Evolutionary conservation across 768 basidiomycete genomes (phyloP).

Genomic region (Tulasnella sp.): DNA sequence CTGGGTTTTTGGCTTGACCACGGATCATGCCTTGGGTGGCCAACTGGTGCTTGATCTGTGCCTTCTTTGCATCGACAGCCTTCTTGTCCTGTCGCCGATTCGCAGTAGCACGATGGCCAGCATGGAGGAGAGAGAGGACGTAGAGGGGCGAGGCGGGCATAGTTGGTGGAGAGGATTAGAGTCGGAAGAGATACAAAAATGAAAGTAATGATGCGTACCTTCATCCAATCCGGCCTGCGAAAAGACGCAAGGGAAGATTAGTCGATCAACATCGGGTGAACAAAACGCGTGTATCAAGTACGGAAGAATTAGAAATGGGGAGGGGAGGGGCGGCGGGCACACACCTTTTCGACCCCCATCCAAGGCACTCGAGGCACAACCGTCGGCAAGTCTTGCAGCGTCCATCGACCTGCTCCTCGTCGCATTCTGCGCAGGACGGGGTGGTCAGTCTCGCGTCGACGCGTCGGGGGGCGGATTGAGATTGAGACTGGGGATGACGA

Average conservation of each 20-base stretch:
- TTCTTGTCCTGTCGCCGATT: conserved; percentile 12
- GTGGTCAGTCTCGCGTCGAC: too few relatives aligned
- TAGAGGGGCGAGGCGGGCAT: background rate
- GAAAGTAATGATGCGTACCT: conserved; percentile 2
- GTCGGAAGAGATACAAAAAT: background rate
- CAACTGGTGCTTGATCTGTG: conserved; percentile 18
- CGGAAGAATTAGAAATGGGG: background rate
- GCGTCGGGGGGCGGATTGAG: background rate
- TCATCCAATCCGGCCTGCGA: conserved; percentile 17
- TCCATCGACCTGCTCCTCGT: conserved; percentile 17
- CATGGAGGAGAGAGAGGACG: background rate
- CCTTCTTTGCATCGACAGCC: conserved; percentile 11
- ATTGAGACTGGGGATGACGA: conserved; percentile 2
- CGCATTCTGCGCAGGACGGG: conserved; percentile 16
- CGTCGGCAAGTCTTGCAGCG: conserved; percentile 17
- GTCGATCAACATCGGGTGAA: too few relatives aligned
- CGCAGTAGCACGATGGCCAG: background rate
- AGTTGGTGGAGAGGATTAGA: background rate
- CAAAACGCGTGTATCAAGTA: conserved; percentile 3
- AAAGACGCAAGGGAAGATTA: too few relatives aligned
- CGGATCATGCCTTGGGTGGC: conserved; percentile 17
- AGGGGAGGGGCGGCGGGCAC: background rate
- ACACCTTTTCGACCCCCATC: conserved; percentile 16
- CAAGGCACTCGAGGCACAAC: conserved; percentile 16
- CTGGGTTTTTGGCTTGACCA: conserved; percentile 8